These are phyloP conservation scores for Lojkania enalia DNA, from an alignment of 2,329 filamentous ascomycete species.

Conservation along the genomic window DNA sequence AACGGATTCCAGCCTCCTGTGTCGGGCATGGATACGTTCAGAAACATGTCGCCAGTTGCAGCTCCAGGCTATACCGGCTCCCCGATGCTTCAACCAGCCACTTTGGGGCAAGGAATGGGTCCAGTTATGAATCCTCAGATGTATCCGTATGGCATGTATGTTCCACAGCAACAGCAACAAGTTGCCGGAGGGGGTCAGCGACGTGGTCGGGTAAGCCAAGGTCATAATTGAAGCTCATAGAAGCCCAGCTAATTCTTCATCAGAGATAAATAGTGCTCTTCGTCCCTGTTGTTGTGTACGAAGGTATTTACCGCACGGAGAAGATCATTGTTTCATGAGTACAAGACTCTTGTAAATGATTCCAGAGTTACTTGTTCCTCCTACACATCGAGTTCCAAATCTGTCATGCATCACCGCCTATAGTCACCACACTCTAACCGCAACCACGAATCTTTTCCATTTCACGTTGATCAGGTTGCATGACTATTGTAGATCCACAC, in stretches of 20 bases:
- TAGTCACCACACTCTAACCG: no score
- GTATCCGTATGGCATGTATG: slow-evolving; percentile 59
- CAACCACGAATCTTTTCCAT: no score
- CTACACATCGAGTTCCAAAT: no score
- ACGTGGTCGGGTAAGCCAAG: slow-evolving; percentile 56
- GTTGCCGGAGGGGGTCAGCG: slow-evolving; percentile 55
- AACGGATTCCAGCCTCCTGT: slow-evolving; percentile 45
- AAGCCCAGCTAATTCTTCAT: slow-evolving; percentile 15
- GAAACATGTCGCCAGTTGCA: slow-evolving; percentile 47
- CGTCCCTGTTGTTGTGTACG: no score
- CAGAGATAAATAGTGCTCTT: slow-evolving; percentile 35
- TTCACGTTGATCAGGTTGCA: neutral
- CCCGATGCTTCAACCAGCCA: slow-evolving; percentile 54
- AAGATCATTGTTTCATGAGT: no score
- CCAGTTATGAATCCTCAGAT: slow-evolving; percentile 37
- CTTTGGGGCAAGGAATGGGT: slow-evolving; percentile 45
- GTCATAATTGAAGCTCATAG: slow-evolving; percentile 22
- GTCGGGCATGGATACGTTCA: slow-evolving; percentile 49
- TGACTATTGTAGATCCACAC: neutral
- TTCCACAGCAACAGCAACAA: slow-evolving; percentile 48
- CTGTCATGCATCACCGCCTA: no score
- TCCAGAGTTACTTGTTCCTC: slow-evolving; percentile 13
- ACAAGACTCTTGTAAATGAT: neutral
- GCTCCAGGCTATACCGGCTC: slow-evolving; percentile 47
- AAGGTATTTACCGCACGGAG: no score